Base-by-base conservation (phyloP, 176 grass and related monocot genomes). In the Bothriochloa decipiens region DNA sequence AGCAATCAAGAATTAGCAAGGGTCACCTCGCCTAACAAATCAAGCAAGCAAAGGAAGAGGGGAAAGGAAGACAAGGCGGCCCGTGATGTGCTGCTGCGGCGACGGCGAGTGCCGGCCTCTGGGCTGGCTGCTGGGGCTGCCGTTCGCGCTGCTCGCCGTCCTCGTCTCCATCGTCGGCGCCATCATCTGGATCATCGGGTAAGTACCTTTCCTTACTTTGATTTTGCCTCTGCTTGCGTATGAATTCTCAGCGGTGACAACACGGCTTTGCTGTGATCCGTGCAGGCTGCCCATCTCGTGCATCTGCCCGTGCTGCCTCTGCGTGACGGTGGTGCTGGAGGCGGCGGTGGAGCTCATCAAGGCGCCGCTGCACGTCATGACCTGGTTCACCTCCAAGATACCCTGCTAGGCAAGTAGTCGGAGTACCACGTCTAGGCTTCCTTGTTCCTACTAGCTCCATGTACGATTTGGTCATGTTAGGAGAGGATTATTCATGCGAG, bases 131-230 rank as follows among this genome's bases (percentile, higher is more conserved):
- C 75, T 96, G n/a, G 90, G 90, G 4, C 86, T 96, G 64, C 91
- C 86, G 22, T 96, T 96, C 82, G 91, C 91, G 40, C 57, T 92
- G 25, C 83, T 96, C 73, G 87, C 93, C 77, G 65, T 96, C 93
- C 81, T 92, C 78, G 80, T 93, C 67, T 96, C 94, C 72, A 46
- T 92, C 88, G 80, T 96, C 83, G 90, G 91, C 77, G 72, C 79
- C 76, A 45, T 85, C 83, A 78, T 95, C 75, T 92, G 93, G 93
- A 72, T 92, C 88, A 88, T 96, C 84, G 93, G 91, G 88, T 96
- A 87, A 12, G n/a, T 3, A n/a, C 11, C 5, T 8, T 4, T 0
- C 39, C 3, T 6, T 35, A 2, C 22, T 13, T 55, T 1, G 8
- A 12, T 53, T 35, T 28, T 26, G 28, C 13, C 8, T 10, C 15